phyloP scores from a whole-genome alignment of 2,329 filamentous ascomycete species.

The Stachybotrys echinatus region DNA sequence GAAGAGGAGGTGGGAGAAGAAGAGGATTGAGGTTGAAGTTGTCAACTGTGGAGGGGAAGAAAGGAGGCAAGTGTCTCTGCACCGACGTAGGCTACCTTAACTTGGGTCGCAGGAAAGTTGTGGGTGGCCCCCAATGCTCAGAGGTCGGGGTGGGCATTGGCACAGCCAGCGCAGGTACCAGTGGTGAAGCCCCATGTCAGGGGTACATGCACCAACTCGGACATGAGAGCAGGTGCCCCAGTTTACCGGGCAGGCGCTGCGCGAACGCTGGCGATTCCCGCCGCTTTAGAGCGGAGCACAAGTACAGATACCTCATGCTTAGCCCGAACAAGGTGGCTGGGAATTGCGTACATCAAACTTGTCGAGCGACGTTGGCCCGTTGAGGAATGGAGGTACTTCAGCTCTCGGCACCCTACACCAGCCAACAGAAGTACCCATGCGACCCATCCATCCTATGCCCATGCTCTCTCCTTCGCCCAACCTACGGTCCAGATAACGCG shows the following conservation, averaged over 20 bases:
- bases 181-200: neutral
- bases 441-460: neutral
- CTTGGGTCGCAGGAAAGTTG: conserved; percentile 25
- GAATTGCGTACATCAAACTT: neutral
- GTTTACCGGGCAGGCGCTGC: too few relatives aligned
- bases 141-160: conserved; percentile 11
- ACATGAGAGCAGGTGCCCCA: neutral
- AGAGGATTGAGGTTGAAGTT: conserved; percentile 16
- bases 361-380: neutral
- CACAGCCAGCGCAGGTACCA: neutral
- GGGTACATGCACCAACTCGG: neutral
- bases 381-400: neutral
- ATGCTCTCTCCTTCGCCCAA: neutral
- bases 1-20: conserved; percentile 15
- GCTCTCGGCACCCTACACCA: neutral
- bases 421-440: neutral
- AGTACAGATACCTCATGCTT: neutral
- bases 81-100: conserved; percentile 16
- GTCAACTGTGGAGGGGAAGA: conserved; percentile 10
- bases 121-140: conserved; percentile 20
- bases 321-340: neutral
- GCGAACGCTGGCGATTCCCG: too few relatives aligned
- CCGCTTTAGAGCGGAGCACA: neutral
- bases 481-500: neutral
- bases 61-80: conserved; percentile 27